These are phyloP conservation scores for Macrocystidia cucumis DNA, from an alignment of 1,284 basidiomycete species.

Conservation along the genomic window DNA sequence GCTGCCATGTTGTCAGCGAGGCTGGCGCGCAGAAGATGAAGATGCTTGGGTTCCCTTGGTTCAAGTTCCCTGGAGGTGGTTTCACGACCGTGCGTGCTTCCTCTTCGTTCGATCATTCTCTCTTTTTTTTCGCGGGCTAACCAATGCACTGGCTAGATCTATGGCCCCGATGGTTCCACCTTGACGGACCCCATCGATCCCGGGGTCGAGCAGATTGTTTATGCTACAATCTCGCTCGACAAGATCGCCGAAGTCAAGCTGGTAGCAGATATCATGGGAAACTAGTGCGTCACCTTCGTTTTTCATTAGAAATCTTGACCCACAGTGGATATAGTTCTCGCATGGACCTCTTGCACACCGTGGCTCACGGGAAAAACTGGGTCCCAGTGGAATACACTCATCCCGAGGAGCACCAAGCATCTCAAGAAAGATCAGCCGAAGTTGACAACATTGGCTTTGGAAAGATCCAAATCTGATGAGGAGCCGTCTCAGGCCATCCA, in stretches of 20 bases:
- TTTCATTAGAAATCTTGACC: not conserved
- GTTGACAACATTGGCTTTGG: slow-evolving; percentile 13
- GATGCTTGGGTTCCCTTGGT: slow-evolving; percentile 19
- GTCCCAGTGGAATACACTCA: slow-evolving; percentile 11
- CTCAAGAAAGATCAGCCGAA: slow-evolving; percentile 10
- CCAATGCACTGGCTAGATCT: slow-evolving; percentile 15
- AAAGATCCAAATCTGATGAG: slow-evolving; percentile 5
- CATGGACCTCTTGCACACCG: slow-evolving; percentile 17
- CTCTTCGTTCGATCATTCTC: not conserved
- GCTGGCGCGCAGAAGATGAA: slow-evolving; percentile 20
- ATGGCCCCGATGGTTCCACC: slow-evolving; percentile 19
- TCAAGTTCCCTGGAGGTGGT: slow-evolving; percentile 19
- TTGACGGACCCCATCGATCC: slow-evolving; percentile 14
- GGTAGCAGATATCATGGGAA: slow-evolving; percentile 18
- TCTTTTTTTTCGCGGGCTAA: not conserved
- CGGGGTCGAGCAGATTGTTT: slow-evolving; percentile 15
- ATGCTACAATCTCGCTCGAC: slow-evolving; percentile 19
- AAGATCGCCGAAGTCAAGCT: slow-evolving; percentile 20
- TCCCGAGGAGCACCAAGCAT: slow-evolving; percentile 9
- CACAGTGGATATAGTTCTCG: no score
- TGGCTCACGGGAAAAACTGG: slow-evolving; percentile 18
- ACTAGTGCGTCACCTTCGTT: slow-evolving; percentile 12
- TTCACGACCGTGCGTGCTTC: slow-evolving; percentile 12
- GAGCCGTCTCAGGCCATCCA: no score
- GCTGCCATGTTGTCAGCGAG: slow-evolving; percentile 18